Evolutionary conservation across 345 rosid genomes (phyloP).

Genomic region (Pelargonium nanum): DNA sequence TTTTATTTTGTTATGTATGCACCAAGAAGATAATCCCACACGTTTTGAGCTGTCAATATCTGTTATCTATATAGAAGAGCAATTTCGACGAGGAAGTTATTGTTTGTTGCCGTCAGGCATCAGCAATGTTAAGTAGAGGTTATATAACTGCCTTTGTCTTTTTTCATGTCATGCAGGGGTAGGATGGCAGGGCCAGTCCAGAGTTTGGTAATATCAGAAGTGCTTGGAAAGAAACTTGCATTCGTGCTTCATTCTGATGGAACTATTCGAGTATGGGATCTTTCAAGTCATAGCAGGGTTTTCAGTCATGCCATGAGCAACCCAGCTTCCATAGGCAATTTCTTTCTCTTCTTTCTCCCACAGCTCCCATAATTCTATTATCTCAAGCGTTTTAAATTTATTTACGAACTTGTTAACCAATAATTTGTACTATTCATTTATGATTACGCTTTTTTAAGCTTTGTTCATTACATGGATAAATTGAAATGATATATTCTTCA

Average conservation of each 20-base stretch:
- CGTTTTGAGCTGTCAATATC: neutral
- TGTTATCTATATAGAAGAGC: neutral
- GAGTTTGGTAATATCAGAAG: slow-evolving; percentile 46
- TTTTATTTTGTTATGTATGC: too few species aligned
- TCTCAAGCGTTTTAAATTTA: neutral
- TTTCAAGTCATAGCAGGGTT: slow-evolving; percentile 35
- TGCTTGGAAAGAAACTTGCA: slow-evolving; percentile 34
- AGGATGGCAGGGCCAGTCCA: slow-evolving; percentile 51
- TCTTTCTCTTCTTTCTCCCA: neutral
- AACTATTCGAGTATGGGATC: slow-evolving; percentile 66
- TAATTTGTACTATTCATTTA: too few species aligned
- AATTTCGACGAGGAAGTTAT: too few species aligned
- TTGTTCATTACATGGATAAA: neutral
- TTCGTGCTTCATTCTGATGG: slow-evolving; percentile 71
- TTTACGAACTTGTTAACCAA: neutral
- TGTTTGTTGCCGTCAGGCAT: neutral
- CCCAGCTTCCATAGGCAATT: slow-evolving; percentile 52
- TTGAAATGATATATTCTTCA: neutral
- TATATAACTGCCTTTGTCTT: neutral
- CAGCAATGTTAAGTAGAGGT: neutral
- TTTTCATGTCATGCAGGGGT: slow-evolving; percentile 38
- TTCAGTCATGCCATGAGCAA: slow-evolving; percentile 40
- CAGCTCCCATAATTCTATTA: neutral
- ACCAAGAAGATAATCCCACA: too few species aligned
- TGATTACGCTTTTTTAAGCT: neutral